A percentile compares a stretch with the other conserved stretches of the same genome.
Conservation (phyloP, 1,284 basidiomycete genomes). For the Ceratobasidium sp. region DNA sequence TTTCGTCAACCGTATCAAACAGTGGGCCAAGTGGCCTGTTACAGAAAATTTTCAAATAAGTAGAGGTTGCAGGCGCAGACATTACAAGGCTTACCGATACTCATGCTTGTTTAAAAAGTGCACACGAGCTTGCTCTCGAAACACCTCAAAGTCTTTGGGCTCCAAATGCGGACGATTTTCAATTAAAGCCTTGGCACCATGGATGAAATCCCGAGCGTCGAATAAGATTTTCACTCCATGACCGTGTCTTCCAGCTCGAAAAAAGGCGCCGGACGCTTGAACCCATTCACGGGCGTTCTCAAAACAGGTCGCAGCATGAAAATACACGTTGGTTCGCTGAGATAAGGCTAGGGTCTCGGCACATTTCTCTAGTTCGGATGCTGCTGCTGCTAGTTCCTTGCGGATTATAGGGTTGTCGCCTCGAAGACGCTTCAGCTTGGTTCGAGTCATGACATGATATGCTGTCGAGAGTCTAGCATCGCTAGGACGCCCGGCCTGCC, state of each 20-base stretch:
- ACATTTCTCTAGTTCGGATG: conserved; percentile 3
- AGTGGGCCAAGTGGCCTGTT: conserved; percentile 7
- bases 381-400: neutral
- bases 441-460: conserved; percentile 27
- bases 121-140: conserved; percentile 11
- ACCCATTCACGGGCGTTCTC: neutral
- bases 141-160: neutral
- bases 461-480: conserved; percentile 15
- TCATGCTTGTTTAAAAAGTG: conserved; percentile 17
- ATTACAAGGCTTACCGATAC: conserved; percentile 10
- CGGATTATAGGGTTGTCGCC: conserved; percentile 12
- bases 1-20: conserved; percentile 14
- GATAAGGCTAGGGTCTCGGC: neutral
- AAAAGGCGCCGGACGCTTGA: neutral
- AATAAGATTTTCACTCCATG: conserved; percentile 15
- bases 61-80: neutral
- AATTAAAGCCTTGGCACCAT: neutral
- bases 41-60: no score
- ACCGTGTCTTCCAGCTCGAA: neutral
- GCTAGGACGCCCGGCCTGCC: conserved; percentile 5
- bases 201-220: conserved; percentile 5
- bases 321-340: neutral
- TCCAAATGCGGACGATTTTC: conserved; percentile 10
- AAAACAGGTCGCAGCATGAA: conserved; percentile 19
- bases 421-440: conserved; percentile 22